A percentile compares a stretch with the other conserved stretches of the same genome.
Conservation (phyloP, 202 grass and related monocot genomes). For the Panicum hallii region DNA sequence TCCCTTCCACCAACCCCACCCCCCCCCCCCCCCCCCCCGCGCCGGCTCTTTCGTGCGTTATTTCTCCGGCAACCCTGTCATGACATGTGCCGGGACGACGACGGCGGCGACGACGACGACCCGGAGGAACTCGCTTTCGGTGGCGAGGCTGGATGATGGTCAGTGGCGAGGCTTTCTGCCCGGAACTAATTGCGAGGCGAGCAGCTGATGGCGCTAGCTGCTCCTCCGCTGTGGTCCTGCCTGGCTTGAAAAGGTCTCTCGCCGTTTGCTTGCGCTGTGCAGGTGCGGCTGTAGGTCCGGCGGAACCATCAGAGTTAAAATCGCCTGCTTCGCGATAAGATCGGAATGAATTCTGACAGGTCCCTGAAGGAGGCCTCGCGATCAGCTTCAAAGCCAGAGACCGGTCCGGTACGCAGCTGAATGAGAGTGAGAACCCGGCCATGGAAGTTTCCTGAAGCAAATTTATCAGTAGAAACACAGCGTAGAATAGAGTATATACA, state of each 20-base stretch:
- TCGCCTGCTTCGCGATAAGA: constrained; percentile 7
- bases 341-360: constrained; percentile 27
- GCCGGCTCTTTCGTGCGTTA: background rate
- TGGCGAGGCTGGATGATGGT: background rate
- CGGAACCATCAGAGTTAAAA: constrained; percentile 32
- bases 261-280: constrained; percentile 22
- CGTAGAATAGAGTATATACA: background rate
- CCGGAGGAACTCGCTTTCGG: background rate
- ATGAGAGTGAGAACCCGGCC: background rate
- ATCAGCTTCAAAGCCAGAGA: background rate
- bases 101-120: constrained; percentile 24
- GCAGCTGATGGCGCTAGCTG: background rate
- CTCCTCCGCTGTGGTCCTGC: too few species aligned
- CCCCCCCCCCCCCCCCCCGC: too few species aligned
- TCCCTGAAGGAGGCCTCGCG: background rate
- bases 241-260: background rate
- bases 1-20: too few species aligned
- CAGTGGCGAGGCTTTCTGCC: background rate
- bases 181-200: background rate
- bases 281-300: constrained; percentile 5
- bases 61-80: background rate
- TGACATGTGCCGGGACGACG: background rate
- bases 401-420: background rate
- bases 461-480: background rate
- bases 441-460: background rate